Evolutionary conservation across 1,284 basidiomycete species (phyloP).

Genomic region (Rhodotorula glutinis): DNA sequence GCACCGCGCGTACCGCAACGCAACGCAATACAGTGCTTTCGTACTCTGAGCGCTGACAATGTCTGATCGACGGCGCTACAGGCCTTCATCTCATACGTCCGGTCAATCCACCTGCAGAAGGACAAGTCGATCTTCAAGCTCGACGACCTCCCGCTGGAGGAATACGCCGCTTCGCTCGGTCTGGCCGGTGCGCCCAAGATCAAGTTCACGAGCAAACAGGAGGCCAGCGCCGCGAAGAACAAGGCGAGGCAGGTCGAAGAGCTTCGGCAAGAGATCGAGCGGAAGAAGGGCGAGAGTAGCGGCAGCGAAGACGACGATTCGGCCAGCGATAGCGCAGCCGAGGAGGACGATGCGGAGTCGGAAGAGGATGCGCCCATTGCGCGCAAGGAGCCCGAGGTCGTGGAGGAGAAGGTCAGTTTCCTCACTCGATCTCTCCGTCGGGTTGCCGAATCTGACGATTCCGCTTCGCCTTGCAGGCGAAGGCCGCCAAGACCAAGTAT

Average conservation of each 20-base stretch:
- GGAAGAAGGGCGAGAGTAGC: slow-evolving; percentile 39
- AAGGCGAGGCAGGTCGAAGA: slow-evolving; percentile 47
- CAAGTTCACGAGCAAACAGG: slow-evolving; percentile 75
- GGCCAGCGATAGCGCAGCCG: slow-evolving; percentile 37
- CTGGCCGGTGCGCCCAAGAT: slow-evolving; percentile 94
- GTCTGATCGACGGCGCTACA: slow-evolving; percentile 47
- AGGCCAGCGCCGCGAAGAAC: slow-evolving; percentile 72
- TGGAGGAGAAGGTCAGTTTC: too few relatives aligned
- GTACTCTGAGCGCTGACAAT: neutral
- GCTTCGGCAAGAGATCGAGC: slow-evolving; percentile 38
- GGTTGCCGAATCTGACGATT: too few relatives aligned
- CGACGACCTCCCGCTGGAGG: slow-evolving; percentile 72
- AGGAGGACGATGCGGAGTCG: slow-evolving; percentile 48
- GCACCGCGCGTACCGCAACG: neutral
- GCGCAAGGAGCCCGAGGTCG: too few relatives aligned
- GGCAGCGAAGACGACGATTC: slow-evolving; percentile 26
- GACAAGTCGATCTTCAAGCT: slow-evolving; percentile 91
- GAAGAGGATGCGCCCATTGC: slow-evolving; percentile 13
- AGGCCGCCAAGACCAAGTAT: slow-evolving; percentile 71
- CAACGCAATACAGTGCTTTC: neutral
- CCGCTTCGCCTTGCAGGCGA: slow-evolving; percentile 12
- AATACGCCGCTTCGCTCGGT: slow-evolving; percentile 84
- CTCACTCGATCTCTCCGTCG: too few relatives aligned
- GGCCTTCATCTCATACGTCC: slow-evolving; percentile 95
- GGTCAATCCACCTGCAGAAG: slow-evolving; percentile 88